Percentiles rank a stretch among this genome's conserved stretches.
phyloP scores from a whole-genome alignment of 2,329 filamentous ascomycete species.

The Neonectria hederae region DNA sequence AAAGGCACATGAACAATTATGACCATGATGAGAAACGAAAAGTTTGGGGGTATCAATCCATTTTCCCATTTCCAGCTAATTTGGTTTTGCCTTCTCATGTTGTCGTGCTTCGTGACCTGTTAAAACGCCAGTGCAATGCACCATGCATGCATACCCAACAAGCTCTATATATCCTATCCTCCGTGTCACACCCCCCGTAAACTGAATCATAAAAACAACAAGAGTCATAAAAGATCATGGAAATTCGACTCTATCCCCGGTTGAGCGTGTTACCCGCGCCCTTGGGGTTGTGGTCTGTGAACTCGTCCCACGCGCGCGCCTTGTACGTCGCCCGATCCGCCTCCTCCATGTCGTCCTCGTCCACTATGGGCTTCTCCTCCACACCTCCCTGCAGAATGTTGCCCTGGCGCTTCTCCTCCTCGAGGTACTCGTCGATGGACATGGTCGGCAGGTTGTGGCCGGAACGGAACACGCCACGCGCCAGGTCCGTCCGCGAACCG shows the following conservation, averaged over 20 bases:
- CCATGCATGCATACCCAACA: background rate
- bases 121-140: constrained; percentile 9
- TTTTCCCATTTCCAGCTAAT: constrained; percentile 9
- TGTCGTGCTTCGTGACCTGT: constrained; percentile 2
- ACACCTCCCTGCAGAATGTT: constrained; percentile 93
- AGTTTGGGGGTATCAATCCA: constrained; percentile 23
- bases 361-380: constrained; percentile 75
- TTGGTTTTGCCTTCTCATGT: background rate
- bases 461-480: constrained; percentile 84
- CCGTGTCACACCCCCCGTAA: background rate
- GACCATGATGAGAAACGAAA: background rate
- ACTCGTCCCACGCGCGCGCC: constrained; percentile 95
- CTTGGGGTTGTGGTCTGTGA: constrained; percentile 86
- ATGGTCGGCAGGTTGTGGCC: constrained; percentile 96
- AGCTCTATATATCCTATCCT: background rate
- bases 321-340: constrained; percentile 93
- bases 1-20: constrained; percentile 9
- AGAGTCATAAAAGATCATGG: background rate
- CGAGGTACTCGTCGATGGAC: constrained; percentile 97
- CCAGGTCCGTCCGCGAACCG: constrained; percentile 77
- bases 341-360: constrained; percentile 91
- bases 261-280: constrained; percentile 86
- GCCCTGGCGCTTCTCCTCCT: constrained; percentile 85
- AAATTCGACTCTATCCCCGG: constrained; percentile 61
- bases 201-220: background rate